Evolutionary conservation across 805 yeast genomes (phyloP), one percentile per base, ranked within the genome.

Genomic region (Candida corydali): DNA sequence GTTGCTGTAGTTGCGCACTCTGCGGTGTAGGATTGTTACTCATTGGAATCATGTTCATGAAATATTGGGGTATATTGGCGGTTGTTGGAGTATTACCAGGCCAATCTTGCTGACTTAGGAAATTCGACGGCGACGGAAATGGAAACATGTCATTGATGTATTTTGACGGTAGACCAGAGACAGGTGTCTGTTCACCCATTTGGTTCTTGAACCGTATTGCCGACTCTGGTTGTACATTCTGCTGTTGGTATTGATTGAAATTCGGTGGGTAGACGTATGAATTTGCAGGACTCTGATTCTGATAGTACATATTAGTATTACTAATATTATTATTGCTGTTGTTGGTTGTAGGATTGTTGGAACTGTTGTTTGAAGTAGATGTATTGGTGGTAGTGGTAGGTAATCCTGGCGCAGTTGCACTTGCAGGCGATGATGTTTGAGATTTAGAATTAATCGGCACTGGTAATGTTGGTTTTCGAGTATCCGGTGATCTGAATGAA

Each of bases 121-220:
- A 78, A 43, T 76, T 82, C n/a, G 80, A 39, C n/a, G 42, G 42
- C 10, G 42, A 75, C 0, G 96, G 96, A 5, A 91, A 82, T 20
- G 88, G 89, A 49, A 86, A 78, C 52, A 82, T 65, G 48, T 85
- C 94, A 40, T 73, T 73, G 28, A 83, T 77, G 48, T 79, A 85
- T 35, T 83, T 89, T 12, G 38, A 34, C 5, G 42, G 42, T 17
- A 85, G 61, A 0, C 78, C 80, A 5, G 82, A 82, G 3, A 82
- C 57, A 3, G 89, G 86, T 0, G 88, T 79, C 42, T 82, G 87
- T 26, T 81, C 87, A 9, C 81, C 65, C 17, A 16, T 46, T 14
- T 30, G 39, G 15, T 17, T 24, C 12, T 33, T 29, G 12, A 35
- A 39, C n/a, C 42, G 46, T 36, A 20, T 43, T 48, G 42, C 46